Evolutionary conservation across 768 basidiomycete species (phyloP), one percentile per base, ranked within the genome.

Genomic region (Rhizopogon roseolus): DNA sequence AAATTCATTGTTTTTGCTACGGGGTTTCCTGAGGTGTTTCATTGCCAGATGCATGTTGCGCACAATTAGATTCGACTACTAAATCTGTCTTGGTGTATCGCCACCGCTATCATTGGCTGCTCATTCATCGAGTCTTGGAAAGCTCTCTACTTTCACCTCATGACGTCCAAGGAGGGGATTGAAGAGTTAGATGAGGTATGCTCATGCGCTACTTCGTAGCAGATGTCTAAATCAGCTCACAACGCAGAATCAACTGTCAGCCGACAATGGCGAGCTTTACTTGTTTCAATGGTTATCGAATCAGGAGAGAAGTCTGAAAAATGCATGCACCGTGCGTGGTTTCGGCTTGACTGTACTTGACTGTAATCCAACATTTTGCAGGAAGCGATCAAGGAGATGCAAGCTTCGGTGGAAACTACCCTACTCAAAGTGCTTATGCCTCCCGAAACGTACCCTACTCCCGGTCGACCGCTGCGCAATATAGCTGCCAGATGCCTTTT

Each of bases 401-500:
- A 94, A 64, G 54, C 77, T 0, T 74, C 73, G 11, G 65, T 93
- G 5, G 88, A 91, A 62, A 73, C 77, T 6, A 74, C 76, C 0
- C 70, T 94, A 39, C 70, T 91, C 57, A 88, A 87, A 61, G 73
- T 93, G 46, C 72, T 93, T 17, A 74, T 82, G 14, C 82, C 83
- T 2, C 73, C 81, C 0, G 75, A 82, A 6, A 77, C 77, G 10
- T 88, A 85, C 60, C 91, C 94, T n/a, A 68, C 79, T 28, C 95
- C 96, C 1, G 96, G 96, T 41, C 86, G 94, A 9, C 91, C 92
- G 2, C 71, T 93, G 41, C 81, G 96, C 39, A 86, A 88, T 54
- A 74, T 92, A 5, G 81, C 88, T 44, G 82, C 88, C 8, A 76
- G 90, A 76, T 93, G 92, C 62, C 71, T 98, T 43, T 68, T 90